Percentiles rank a stretch among this genome's conserved stretches.
These are phyloP conservation scores for Kodamaea neixiangensis DNA, from an alignment of 805 yeast genomes.

Conservation along the genomic window DNA sequence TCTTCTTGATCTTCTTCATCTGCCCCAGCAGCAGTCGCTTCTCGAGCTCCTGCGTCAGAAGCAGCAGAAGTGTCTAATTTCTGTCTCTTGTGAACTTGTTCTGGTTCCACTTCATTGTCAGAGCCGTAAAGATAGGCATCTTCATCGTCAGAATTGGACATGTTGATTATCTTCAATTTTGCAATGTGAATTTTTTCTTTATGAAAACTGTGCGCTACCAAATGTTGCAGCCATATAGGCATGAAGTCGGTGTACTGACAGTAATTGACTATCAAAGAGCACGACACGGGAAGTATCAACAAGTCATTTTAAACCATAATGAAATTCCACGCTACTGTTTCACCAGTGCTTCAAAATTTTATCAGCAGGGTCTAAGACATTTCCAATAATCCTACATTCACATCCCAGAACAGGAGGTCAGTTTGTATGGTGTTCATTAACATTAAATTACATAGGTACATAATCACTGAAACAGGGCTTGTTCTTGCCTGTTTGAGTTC, in stretches of 20 bases:
- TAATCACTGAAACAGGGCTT: not conserved
- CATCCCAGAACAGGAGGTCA: no score
- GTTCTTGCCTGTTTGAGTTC: conserved; percentile 2
- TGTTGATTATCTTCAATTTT: conserved; percentile 7
- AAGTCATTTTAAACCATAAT: no score
- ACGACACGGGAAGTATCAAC: no score
- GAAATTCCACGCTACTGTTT: no score
- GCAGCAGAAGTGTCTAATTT: conserved; percentile 26
- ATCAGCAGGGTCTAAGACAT: no score
- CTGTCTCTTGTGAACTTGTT: conserved; percentile 30
- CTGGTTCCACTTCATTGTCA: conserved; percentile 35
- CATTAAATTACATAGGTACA: conserved; percentile 10
- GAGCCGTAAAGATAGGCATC: conserved; percentile 69
- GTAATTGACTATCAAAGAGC: no score
- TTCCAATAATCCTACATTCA: no score
- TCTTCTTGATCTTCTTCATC: conserved; percentile 19
- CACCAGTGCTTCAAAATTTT: no score
- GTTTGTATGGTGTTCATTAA: conserved; percentile 2
- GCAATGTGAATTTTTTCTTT: not conserved
- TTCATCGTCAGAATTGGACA: conserved; percentile 52
- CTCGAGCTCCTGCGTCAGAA: conserved; percentile 8
- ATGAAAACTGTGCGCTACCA: not conserved
- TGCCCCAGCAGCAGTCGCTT: conserved; percentile 9
- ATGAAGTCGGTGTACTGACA: no score
- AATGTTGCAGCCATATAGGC: not conserved